Conservation (phyloP, 305 asterid species). For the Euphrasia arctica region DNA sequence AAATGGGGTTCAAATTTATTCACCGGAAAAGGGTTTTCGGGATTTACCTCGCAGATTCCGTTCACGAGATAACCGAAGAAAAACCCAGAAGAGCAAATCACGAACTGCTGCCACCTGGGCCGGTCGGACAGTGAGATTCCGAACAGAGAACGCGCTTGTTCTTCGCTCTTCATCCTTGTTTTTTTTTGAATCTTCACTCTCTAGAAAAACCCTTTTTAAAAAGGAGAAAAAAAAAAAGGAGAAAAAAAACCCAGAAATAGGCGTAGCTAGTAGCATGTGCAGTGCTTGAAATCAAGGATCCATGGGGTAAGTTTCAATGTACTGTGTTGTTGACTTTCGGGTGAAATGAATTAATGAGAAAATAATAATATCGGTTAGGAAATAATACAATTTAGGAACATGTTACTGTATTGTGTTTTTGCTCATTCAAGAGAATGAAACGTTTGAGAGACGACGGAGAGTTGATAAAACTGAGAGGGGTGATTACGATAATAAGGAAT, state of each 20-base stretch:
- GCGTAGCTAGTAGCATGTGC: slow-evolving; percentile 33
- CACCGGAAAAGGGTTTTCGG: not conserved
- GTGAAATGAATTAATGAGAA: not conserved
- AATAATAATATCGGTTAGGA: too few relatives aligned
- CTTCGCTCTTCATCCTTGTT: slow-evolving; percentile 52
- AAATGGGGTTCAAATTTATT: slow-evolving; percentile 5
- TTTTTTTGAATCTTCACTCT: not conserved
- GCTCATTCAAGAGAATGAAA: not conserved
- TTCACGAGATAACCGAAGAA: slow-evolving; percentile 80
- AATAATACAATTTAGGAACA: too few relatives aligned
- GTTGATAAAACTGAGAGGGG: not conserved
- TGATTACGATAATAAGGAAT: slow-evolving; percentile 11
- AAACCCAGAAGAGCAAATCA: slow-evolving; percentile 69
- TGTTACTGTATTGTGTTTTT: too few relatives aligned
- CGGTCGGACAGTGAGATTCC: slow-evolving; percentile 59
- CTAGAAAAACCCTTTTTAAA: slow-evolving; percentile 10
- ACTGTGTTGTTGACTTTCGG: slow-evolving; percentile 43
- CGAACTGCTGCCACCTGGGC: slow-evolving; percentile 73
- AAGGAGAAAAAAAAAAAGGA: not conserved
- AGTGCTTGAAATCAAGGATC: slow-evolving; percentile 27
- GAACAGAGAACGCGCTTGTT: slow-evolving; percentile 56
- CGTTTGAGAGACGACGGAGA: slow-evolving; percentile 2
- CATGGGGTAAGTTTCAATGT: slow-evolving; percentile 29
- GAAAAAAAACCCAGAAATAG: not conserved
- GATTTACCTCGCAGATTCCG: slow-evolving; percentile 65